Base-by-base conservation (phyloP, 225 moss, liverwort and hornwort species). In the Asterella californica region DNA sequence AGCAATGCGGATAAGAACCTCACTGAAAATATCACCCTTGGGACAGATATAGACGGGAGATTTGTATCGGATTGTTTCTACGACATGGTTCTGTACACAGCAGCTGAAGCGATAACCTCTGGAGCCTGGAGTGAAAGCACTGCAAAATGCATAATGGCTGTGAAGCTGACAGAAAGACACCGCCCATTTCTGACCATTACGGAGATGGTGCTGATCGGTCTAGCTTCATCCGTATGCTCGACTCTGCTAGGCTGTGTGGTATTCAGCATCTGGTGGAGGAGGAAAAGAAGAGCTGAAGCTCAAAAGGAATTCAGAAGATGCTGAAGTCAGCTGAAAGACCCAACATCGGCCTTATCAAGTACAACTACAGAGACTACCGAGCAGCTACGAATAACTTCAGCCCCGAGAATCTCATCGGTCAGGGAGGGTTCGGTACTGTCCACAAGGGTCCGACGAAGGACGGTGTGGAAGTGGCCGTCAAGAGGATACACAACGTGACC, bases 401-500 rank as follows among this genome's bases (percentile, higher is more conserved):
- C 14, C 68, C 79, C 8, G 81, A 83, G 74, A 80, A 84, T 77
- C 88, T 89, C 46, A 80, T 91, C 55, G 89, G 86, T 68, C 82
- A 83, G 14, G 91, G 91, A 55, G 88, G 86, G 33, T 86, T 87
- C 50, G 91, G 86, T 19, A 89, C 84, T 74, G 89, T 91, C 66
- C 89, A 75, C 79, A 88, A 33, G 79, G 89, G 89, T 15, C 60
- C 82, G 38, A 62, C 89, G 82, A 46, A 21, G 34, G 87, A 76
- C 63, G 91, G 89, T 42, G 64, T 68, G 63, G 85, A 84, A 42
- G 72, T 91, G 30, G 91, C 91, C 59, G 83, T 78, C 75, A 88
- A 89, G 88, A 88, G 88, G 74, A 89, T 89, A 76, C 85, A 88
- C 81, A 89, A 91, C 42, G 89, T 88, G 72, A 80, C 83, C 61